Base-by-base conservation (phyloP, 2,329 filamentous ascomycete species). In the Pseudovirgaria hyperparasitica region DNA sequence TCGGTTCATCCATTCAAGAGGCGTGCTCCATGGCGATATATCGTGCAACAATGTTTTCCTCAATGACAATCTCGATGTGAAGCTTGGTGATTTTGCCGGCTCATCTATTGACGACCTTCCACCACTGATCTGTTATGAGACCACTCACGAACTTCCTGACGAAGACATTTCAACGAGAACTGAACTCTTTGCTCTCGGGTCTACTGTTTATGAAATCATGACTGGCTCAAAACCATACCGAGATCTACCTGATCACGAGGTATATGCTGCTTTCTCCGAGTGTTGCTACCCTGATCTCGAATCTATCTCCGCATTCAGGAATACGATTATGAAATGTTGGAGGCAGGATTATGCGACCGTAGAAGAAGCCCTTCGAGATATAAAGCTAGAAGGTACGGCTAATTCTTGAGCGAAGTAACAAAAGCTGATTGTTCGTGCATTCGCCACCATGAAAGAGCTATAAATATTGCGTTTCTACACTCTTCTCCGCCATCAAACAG, bases 81-180 rank as follows among this genome's bases (percentile, higher is more conserved):
- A 28, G 26, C 21, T 28, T 14, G 26, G 11, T 25, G 19, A 28
- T 30, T 32, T 32, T 17, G 21, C 24, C 19, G 30, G 27, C 19
- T 32, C 27, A 8, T 19, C 30, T n/a, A 32, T 32, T 14, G 27
- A 32, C 11, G 22, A 16, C 16, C 14, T n/a, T 11, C 20, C 15
- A 17, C 21, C 18, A 11, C 29, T 37, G 19, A 12, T 34, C 29
- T 32, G 29, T 31, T 35, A 37, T 27, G 24, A 35, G 20, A 35
- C 34, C 9, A 37, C 29, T 26, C 27, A 30, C 22, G 24, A 35
- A 30, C 32, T 30, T 26, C 31, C 32, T 33, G 17, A 16, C 21
- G 13, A 29, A 32, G 31, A 33, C 22, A 28, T 32, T 23, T 37
- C 31, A 28, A 28, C 19, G 20, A 17, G 22, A 22, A 29, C 14